Evolutionary conservation across 345 rosid genomes (phyloP), one percentile per base, ranked within the genome.

Genomic region (Eucalyptus coolabah): DNA sequence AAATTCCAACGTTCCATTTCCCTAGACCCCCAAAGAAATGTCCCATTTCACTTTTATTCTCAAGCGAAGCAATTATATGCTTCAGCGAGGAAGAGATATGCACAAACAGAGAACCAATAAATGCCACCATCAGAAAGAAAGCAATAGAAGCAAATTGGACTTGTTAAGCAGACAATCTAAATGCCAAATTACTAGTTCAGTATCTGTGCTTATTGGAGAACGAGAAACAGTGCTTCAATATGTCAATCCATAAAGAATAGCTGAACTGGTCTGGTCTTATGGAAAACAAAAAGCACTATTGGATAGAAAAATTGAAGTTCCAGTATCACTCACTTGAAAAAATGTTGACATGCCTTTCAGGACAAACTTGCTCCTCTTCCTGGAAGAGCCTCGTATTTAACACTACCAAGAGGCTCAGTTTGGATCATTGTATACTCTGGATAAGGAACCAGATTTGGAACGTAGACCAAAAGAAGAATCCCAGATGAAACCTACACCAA

Each of bases 321-420:
- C 7, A 9, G 34, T 30, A 63, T 30, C 4, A 94, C 97, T 94
- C 96, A 97, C 99, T 93, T 85, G 99, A 97, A 91, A 95, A 83
- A 90, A 98, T 89, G 91, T 90, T 93, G 93, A 91, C 97, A 50
- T 63, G 92, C 89, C 95, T 94, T 94, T 98, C 98, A 2, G 99
- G 99, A 90, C 98, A 98, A 89, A 97, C 89, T 83, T 94, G 89
- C 88, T 96, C 98, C 88, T 94, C 99, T 90, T 90, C 90, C 97
- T n/a, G 93, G 93, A 90, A 97, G 98, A 91, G 94, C 96, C 90
- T 95, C 96, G 91, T 97, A 98, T 89, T 94, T 95, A 93, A 87
- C 90, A 89, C 93, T 88, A 34, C 95, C 94, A 86, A 91, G 88
- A 56, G 91, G 85, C 91, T 97, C 98, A 40, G 83, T 67, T 87